These are phyloP conservation scores for Suhomyces chickasaworum DNA, from an alignment of 1,139 yeast species.

Conservation along the genomic window DNA sequence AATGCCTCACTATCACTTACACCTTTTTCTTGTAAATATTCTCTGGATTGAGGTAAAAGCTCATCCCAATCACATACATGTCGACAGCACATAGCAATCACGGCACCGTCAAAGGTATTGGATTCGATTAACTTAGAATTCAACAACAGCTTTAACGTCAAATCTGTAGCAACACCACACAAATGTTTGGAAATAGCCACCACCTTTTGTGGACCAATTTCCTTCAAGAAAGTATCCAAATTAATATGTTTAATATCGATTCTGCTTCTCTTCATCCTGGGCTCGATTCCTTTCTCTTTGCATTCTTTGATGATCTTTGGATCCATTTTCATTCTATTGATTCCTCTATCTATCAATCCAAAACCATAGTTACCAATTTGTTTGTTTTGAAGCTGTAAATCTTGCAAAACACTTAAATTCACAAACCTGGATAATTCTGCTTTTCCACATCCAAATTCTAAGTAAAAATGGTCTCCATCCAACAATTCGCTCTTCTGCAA, in stretches of 20 bases:
- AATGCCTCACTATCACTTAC: conserved; percentile 47
- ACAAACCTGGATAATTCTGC: conserved; percentile 79
- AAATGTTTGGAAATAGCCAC: conserved; percentile 83
- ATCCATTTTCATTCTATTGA: conserved; percentile 79
- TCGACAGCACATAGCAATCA: conserved; percentile 94
- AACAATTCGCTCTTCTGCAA: conserved; percentile 49
- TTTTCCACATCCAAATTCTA: conserved; percentile 91
- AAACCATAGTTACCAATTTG: conserved; percentile 39
- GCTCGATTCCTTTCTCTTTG: conserved; percentile 25
- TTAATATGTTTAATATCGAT: conserved; percentile 79
- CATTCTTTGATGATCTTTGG: conserved; percentile 62
- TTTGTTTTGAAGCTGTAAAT: conserved; percentile 15
- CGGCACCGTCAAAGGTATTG: conserved; percentile 50
- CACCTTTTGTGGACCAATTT: conserved; percentile 26
- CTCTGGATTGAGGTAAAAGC: conserved; percentile 52
- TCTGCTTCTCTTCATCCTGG: conserved; percentile 54
- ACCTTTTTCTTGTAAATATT: conserved; percentile 39
- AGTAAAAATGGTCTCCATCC: conserved; percentile 39
- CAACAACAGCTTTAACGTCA: conserved; percentile 67
- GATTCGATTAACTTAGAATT: conserved; percentile 37
- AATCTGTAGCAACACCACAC: conserved; percentile 93
- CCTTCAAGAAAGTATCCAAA: conserved; percentile 48
- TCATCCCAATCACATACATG: conserved; percentile 70
- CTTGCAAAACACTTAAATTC: conserved; percentile 46
- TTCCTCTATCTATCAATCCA: conserved; percentile 74